Base-by-base conservation (phyloP, 2,329 filamentous ascomycete species). In the Cladophialophora immunda region DNA sequence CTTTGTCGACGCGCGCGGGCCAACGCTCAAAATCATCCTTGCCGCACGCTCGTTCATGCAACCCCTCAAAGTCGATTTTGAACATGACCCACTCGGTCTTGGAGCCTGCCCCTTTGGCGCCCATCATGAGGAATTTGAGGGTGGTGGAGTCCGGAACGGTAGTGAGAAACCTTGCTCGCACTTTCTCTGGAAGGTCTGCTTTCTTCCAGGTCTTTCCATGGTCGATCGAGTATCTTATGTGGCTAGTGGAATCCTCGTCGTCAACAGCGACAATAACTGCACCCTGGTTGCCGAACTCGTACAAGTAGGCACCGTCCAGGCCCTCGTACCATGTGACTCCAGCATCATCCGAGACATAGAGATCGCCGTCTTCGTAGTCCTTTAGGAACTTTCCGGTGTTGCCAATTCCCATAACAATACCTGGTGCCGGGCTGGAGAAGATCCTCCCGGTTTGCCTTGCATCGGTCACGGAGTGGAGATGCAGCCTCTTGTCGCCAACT, bases 201-300 rank as follows among this genome's bases (percentile, higher is more conserved):
- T 85, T 82, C 65, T 90, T 82, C 95, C 96, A 99, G 2, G 87
- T 87, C 74, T 93, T 89, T 58, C 96, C 96, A 76, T 98, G 93
- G 76, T 99, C 88, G 29, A 97, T 82, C 0, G 95, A 98, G 78
- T 94, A 99, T 68, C 87, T 84, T 64, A 90, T 82, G 64, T 89
- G 81, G 41, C 88, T 81, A 0, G 90, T 92, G 56, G 83, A 81
- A 15, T 80, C 83, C 57, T 84, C 82, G 73, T 97, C 92, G 69
- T 87, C 85, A 41, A 98, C 84, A 3, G 95, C 95, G 32, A 98
- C 85, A 32, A 99, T 82, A 22, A 99, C 87, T 17, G 93, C 93
- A 1, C 95, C 95, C 71, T 96, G 91, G 73, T 97, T 94, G 61
- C 95, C 95, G 77, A 98, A 96, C 75, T 97, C 94, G 78, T 97